Evolutionary conservation across 2,329 filamentous ascomycete species (phyloP).

Genomic region (Aspergillus pseudoterreus): DNA sequence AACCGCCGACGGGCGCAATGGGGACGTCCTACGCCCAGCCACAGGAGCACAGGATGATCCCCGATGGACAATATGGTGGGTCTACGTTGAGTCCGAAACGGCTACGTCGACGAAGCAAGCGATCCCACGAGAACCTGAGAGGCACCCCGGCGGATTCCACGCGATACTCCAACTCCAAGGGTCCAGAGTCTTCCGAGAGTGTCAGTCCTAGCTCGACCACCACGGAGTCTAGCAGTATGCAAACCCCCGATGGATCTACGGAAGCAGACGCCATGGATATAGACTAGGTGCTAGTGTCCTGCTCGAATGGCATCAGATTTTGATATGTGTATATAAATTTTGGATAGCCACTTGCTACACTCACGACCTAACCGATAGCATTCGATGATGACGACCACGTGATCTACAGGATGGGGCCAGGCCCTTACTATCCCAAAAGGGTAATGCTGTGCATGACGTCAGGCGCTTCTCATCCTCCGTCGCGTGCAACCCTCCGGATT

Average conservation of each 20-base stretch:
- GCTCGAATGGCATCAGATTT: background rate
- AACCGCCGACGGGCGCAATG: conserved; percentile 22
- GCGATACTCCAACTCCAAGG: conserved; percentile 7
- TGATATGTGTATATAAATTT: no score
- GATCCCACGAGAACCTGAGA: conserved; percentile 12
- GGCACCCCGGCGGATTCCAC: background rate
- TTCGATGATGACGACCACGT: background rate
- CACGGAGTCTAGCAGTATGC: conserved; percentile 14
- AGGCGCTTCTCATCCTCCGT: conserved; percentile 18
- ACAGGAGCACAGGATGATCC: background rate
- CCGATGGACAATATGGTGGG: conserved; percentile 9
- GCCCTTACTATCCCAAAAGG: conserved; percentile 5
- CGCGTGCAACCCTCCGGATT: background rate
- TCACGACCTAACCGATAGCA: no score
- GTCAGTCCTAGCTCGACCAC: conserved; percentile 20
- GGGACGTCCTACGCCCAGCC: conserved; percentile 5
- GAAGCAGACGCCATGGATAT: conserved; percentile 33
- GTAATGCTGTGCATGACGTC: conserved; percentile 31
- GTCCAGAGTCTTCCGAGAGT: conserved; percentile 9
- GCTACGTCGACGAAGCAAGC: conserved; percentile 22
- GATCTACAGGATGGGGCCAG: background rate
- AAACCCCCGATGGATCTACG: conserved; percentile 10
- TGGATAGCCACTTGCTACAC: no score
- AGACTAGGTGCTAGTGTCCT: conserved; percentile 18
- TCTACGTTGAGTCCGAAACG: conserved; percentile 22